phyloP scores from a whole-genome alignment of 257 asterid genomes.

The Solanum boliviense region DNA sequence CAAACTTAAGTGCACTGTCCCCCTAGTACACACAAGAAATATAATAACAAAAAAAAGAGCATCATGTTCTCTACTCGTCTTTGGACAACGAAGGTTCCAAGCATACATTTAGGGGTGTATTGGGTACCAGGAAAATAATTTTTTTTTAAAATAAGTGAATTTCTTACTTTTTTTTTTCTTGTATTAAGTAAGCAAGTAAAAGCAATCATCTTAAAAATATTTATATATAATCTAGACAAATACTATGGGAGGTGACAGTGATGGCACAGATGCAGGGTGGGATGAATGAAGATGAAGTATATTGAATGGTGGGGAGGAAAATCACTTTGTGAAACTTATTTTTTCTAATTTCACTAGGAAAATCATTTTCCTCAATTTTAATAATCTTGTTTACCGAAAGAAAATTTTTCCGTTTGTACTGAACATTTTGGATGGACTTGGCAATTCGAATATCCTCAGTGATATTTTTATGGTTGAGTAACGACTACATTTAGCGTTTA shows the following conservation, averaged over 20 bases:
- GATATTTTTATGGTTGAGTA: neutral
- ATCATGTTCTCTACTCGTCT: neutral
- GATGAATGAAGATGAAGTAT: too few species aligned
- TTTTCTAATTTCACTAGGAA: neutral
- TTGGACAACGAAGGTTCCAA: neutral
- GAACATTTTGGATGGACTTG: neutral
- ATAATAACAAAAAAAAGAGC: neutral
- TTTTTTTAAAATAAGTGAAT: rapidly evolving
- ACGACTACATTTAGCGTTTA: neutral
- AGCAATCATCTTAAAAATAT: too few species aligned
- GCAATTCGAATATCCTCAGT: neutral
- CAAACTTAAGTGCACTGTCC: neutral
- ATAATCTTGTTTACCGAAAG: neutral
- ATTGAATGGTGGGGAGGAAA: too few species aligned
- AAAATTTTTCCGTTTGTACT: too few species aligned
- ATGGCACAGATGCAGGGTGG: too few species aligned
- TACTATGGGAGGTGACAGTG: too few species aligned
- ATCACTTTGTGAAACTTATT: too few species aligned
- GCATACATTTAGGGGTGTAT: neutral
- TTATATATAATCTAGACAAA: too few species aligned
- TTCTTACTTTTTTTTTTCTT: too few species aligned
- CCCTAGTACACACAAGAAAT: neutral
- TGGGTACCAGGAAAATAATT: too few species aligned
- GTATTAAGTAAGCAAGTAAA: too few species aligned
- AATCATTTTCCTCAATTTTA: too few species aligned